Percentiles rank a stretch among this genome's conserved stretches.
Conservation (phyloP, 1,284 basidiomycete genomes). For the Pyrrhoderma lamaoense region DNA sequence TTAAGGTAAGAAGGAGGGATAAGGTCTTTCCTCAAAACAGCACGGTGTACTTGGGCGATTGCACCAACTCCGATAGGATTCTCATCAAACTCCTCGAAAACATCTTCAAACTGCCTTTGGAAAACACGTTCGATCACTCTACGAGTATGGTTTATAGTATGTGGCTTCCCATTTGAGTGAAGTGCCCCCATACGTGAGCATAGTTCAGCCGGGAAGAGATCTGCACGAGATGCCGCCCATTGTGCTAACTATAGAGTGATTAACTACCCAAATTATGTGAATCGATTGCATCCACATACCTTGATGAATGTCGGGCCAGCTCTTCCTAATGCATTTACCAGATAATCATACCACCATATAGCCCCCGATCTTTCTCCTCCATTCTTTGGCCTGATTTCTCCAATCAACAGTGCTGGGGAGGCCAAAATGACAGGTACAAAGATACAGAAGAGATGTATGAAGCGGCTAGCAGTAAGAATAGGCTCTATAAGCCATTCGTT, state of each 20-base stretch:
- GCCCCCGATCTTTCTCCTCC: conserved; percentile 78
- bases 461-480: conserved; percentile 75
- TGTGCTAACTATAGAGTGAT: conserved; percentile 71
- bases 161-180: conserved; percentile 86
- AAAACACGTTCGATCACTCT: conserved; percentile 82
- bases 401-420: conserved; percentile 82
- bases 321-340: conserved; percentile 86
- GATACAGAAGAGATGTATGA: conserved; percentile 76
- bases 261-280: conserved; percentile 7
- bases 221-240: conserved; percentile 95
- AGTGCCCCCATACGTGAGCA: conserved; percentile 83
- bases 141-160: conserved; percentile 79
- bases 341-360: conserved; percentile 91
- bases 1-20: conserved; percentile 76
- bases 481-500: conserved; percentile 74
- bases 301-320: conserved; percentile 98
- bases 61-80: conserved; percentile 94
- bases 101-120: conserved; percentile 72
- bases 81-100: conserved; percentile 88
- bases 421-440: conserved; percentile 86
- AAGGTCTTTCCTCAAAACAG: conserved; percentile 75
- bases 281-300: conserved; percentile 36
- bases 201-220: conserved; percentile 90
- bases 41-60: conserved; percentile 93
- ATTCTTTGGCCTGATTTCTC: conserved; percentile 44